Percentiles rank a stretch among this genome's conserved stretches.
phyloP scores from a whole-genome alignment of 192 early-diverging fungal genomes.

The Backusella luteola region DNA sequence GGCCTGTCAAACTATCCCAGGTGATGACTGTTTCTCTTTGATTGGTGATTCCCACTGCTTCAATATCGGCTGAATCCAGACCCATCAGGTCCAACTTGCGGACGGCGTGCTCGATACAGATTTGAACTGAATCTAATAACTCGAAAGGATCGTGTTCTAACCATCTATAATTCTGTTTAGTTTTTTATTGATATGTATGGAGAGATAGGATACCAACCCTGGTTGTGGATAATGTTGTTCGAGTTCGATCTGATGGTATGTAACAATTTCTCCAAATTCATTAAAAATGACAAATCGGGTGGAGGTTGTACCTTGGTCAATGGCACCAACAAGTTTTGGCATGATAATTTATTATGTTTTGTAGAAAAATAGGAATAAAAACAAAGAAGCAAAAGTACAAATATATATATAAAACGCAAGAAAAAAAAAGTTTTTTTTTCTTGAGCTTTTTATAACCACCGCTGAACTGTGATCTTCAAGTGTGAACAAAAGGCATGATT shows the following conservation, averaged over 20 bases:
- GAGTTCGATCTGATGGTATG: conserved; percentile 78
- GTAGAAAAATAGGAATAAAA: not conserved
- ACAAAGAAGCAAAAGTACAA: not conserved
- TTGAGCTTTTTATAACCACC: not conserved
- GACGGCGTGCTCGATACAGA: conserved; percentile 65
- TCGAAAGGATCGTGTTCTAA: conserved; percentile 82
- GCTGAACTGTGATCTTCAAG: not conserved
- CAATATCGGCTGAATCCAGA: conserved; percentile 48
- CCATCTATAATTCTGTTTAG: conserved; percentile 52
- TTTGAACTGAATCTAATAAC: conserved; percentile 64
- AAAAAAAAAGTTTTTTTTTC: not conserved
- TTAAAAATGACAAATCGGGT: conserved; percentile 93
- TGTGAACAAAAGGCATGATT: not conserved
- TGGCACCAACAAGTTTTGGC: conserved; percentile 70
- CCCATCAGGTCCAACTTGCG: conserved; percentile 63
- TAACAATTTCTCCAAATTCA: conserved; percentile 63
- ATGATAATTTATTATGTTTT: conserved; percentile 21
- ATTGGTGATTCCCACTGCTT: conserved; percentile 87
- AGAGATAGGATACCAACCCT: conserved; percentile 43
- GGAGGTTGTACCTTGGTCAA: conserved; percentile 94
- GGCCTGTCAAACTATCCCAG: conserved; percentile 81
- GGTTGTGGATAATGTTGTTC: conserved; percentile 75
- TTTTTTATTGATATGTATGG: not conserved
- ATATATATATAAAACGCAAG: not conserved
- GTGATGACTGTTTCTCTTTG: conserved; percentile 89